phyloP scores from a whole-genome alignment of 2,329 filamentous ascomycete genomes.

The Pseudogymnoascus sp. region DNA sequence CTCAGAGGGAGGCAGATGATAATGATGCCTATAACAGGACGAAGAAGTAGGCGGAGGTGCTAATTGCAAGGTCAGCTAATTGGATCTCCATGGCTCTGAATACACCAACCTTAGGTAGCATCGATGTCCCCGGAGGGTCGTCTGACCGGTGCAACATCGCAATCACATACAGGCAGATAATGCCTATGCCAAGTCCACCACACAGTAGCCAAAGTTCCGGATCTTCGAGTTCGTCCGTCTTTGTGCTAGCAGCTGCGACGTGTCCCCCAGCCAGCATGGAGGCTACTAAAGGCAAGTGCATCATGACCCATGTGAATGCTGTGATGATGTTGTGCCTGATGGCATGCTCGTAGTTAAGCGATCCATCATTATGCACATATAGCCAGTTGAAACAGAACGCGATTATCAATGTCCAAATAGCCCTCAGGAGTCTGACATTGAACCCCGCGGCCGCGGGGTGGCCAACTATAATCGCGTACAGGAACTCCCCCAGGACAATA shows the following conservation, averaged over 20 bases:
- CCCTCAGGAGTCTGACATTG: conserved; percentile 36
- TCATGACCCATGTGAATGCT: conserved; percentile 38
- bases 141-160: conserved; percentile 36
- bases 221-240: conserved; percentile 32
- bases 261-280: conserved; percentile 42
- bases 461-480: conserved; percentile 42
- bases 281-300: conserved; percentile 39
- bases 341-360: conserved; percentile 36
- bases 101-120: conserved; percentile 14
- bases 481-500: conserved; percentile 44
- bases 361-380: conserved; percentile 42
- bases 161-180: conserved; percentile 38
- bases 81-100: background rate
- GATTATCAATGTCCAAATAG: conserved; percentile 42
- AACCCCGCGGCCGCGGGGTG: conserved; percentile 39
- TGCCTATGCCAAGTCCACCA: conserved; percentile 38
- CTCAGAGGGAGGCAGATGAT: conserved; percentile 31
- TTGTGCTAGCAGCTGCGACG: conserved; percentile 36
- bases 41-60: conserved; percentile 14
- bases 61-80: conserved; percentile 10
- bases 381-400: conserved; percentile 45
- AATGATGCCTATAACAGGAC: conserved; percentile 31
- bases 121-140: conserved; percentile 27
- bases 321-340: conserved; percentile 34
- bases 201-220: conserved; percentile 42